Conservation (phyloP, 106 monocot species). For the Chionographis japonica region DNA sequence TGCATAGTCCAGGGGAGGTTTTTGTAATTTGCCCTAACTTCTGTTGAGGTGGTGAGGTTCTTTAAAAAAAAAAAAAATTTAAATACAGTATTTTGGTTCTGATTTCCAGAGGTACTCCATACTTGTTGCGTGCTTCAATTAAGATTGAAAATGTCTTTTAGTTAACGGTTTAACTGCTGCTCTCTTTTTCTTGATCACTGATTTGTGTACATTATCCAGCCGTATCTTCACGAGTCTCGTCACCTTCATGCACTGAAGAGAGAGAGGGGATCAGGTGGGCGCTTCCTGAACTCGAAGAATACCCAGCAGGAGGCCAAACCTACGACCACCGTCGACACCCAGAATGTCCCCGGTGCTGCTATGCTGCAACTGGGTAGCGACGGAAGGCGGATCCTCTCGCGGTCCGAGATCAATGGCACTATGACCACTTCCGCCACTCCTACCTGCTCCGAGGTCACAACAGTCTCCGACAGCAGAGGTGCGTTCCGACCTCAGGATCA, state of each 20-base stretch:
- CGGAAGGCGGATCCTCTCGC: conserved; percentile 1
- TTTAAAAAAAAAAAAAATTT: no score
- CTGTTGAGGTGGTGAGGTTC: no score
- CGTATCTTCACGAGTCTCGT: conserved; percentile 39
- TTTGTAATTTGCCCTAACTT: no score
- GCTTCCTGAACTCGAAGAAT: conserved; percentile 35
- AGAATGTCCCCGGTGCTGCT: background rate
- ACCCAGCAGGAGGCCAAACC: conserved; percentile 4
- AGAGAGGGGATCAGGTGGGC: conserved; percentile 34
- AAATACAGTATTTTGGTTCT: no score
- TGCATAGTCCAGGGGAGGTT: no score
- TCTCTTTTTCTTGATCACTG: no score
- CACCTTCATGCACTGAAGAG: conserved; percentile 43
- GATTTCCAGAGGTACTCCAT: no score
- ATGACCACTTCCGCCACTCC: conserved; percentile 10
- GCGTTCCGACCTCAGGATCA: conserved; percentile 14
- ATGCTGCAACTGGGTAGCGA: conserved; percentile 23
- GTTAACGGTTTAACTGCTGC: no score
- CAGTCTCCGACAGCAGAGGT: conserved; percentile 10
- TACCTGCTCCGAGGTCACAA: conserved; percentile 13
- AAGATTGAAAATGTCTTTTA: no score
- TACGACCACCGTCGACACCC: background rate
- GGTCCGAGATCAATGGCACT: conserved; percentile 3
- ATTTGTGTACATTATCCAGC: conserved; percentile 8
- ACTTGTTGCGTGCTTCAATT: no score